These are phyloP conservation scores for Talaromyces sp. DNA, from an alignment of 2,329 filamentous ascomycete species.

Conservation along the genomic window DNA sequence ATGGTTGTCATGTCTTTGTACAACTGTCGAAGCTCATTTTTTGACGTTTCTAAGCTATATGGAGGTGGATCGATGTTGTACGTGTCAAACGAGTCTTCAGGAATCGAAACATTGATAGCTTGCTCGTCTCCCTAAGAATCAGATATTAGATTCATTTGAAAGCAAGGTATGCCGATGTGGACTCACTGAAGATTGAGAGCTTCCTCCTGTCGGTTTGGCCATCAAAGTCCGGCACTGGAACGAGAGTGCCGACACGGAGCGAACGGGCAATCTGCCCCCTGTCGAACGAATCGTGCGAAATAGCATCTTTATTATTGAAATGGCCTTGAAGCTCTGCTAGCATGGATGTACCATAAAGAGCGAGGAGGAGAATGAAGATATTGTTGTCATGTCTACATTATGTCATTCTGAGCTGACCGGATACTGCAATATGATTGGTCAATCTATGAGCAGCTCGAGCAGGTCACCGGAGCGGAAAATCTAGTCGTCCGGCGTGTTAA, in stretches of 20 bases:
- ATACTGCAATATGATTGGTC: constrained; percentile 6
- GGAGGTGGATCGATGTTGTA: constrained; percentile 93
- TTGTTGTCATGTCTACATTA: constrained; percentile 9
- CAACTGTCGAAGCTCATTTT: constrained; percentile 93
- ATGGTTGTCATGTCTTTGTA: constrained; percentile 92
- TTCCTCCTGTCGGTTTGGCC: background rate
- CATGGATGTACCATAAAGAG: background rate
- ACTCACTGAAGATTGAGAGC: constrained; percentile 4
- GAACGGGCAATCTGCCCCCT: background rate
- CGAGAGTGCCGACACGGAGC: background rate
- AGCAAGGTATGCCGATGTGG: background rate
- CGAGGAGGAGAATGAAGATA: background rate
- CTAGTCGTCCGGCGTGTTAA: background rate
- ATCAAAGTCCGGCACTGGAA: constrained; percentile 2
- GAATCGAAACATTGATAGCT: constrained; percentile 79
- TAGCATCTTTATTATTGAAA: background rate
- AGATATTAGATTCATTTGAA: background rate
- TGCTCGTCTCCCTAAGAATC: constrained; percentile 72
- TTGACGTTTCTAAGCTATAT: constrained; percentile 84
- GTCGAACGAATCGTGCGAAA: background rate
- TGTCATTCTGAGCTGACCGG: constrained; percentile 13
- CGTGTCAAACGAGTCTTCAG: constrained; percentile 95
- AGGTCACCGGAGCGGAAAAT: background rate
- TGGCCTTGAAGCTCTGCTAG: background rate
- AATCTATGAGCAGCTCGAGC: background rate